Base-by-base conservation (phyloP, 192 early-diverging fungal genomes). In the Umbelopsis ramanniana region DNA sequence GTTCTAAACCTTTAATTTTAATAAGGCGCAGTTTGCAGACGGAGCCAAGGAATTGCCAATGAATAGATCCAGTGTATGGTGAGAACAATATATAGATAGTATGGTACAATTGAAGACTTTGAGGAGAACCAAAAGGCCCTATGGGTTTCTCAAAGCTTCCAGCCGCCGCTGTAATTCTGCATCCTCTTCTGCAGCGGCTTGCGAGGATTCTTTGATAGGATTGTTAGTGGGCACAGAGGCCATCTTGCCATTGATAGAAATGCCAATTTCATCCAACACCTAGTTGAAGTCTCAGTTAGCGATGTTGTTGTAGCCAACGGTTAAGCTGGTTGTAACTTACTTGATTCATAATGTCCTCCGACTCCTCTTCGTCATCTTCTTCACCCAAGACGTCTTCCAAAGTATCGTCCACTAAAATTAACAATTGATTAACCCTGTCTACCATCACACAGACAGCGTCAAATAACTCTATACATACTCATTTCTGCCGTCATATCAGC, bases 401-500 rank as follows among this genome's bases (percentile, higher is more conserved):
- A 5, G 70, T 71, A 53, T 82, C 80, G 67, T 54, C 60, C 46
- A 82, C 78, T 80, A 50, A n/a, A 21, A 38, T 22, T 43, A 6
- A 21, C 0, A 2, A n/a, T 29, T 12, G 47, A n/a, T 21, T 38
- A 48, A 52, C 7, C 7, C 35, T 43, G 48, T 50, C 48, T 19
- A 26, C 2, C 11, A 38, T 6, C 21, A 29, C 3, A 29, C 1
- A 1, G 29, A 3, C 45, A 14, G 8, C 5, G 11, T 35, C 24
- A 66, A 26, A 22, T 48, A 23, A 2, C 11, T 66, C 10, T 3
- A 17, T 63, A 72, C 78, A 47, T 57, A 80, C 79, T 71, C 74
- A 82, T 77, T 67, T 82, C 81, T 47, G 78, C 81, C 46, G 68
- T 72, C 74, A 82, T 78, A 37, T 82, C 79, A 26, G 63, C 53